phyloP scores from a whole-genome alignment of 441 rosid genomes.

The Isatis lusitanica region DNA sequence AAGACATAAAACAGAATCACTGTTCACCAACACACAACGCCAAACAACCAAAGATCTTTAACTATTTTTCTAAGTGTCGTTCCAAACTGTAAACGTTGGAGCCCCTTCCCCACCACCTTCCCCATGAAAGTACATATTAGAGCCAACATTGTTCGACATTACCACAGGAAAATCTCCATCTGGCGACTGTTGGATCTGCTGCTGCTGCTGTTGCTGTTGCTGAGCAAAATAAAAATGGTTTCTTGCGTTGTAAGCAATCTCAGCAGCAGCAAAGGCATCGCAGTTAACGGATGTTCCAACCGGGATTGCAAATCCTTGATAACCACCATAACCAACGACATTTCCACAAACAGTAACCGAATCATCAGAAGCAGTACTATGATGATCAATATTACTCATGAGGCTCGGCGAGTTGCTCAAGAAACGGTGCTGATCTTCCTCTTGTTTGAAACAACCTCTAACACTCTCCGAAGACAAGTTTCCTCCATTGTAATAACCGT shows the following conservation, averaged over 20 bases:
- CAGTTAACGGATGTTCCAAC: slow-evolving; percentile 38
- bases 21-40: slow-evolving; percentile 12
- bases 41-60: slow-evolving; percentile 20
- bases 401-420: slow-evolving; percentile 44
- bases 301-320: slow-evolving; percentile 47
- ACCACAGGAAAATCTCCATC: slow-evolving; percentile 54
- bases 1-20: not conserved
- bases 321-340: slow-evolving; percentile 33
- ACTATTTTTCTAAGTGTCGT: slow-evolving; percentile 36
- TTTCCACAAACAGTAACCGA: slow-evolving; percentile 48
- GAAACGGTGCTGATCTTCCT: slow-evolving; percentile 51
- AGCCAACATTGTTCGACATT: slow-evolving; percentile 41
- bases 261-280: slow-evolving; percentile 34
- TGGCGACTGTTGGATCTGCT: slow-evolving; percentile 32
- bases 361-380: slow-evolving; percentile 46
- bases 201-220: slow-evolving; percentile 27
- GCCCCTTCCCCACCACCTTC: slow-evolving; percentile 53
- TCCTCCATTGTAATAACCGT: slow-evolving; percentile 42
- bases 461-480: slow-evolving; percentile 22
- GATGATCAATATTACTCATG: slow-evolving; percentile 44
- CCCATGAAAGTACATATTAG: slow-evolving; percentile 37
- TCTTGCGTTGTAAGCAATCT: slow-evolving; percentile 46
- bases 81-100: slow-evolving; percentile 67
- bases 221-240: slow-evolving; percentile 47
- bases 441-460: slow-evolving; percentile 75